Conservation (phyloP, 2,329 filamentous ascomycete species). For the Clonostachys rhizophaga region DNA sequence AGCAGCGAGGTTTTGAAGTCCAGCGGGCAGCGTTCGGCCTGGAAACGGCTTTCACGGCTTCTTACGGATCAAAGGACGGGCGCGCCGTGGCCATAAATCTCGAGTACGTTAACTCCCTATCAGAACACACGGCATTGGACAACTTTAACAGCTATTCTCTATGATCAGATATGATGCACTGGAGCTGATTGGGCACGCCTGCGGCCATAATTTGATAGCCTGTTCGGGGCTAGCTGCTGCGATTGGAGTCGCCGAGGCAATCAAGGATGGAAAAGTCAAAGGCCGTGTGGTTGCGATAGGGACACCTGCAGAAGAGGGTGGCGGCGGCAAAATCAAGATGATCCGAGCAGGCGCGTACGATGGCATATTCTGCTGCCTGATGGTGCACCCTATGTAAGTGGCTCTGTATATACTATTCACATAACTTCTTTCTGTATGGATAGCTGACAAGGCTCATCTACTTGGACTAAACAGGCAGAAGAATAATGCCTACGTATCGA, state of each 20-base stretch:
- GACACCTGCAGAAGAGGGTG: conserved; percentile 35
- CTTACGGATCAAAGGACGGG: conserved; percentile 15
- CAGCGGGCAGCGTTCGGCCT: conserved; percentile 22
- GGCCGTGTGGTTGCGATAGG: conserved; percentile 31
- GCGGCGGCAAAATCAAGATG: conserved; percentile 27
- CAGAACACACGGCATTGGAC: too few relatives aligned
- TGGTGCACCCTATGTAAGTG: conserved; percentile 15
- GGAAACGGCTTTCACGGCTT: conserved; percentile 22
- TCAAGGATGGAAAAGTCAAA: conserved; percentile 15
- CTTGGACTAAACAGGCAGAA: too few relatives aligned
- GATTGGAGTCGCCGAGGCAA: conserved; percentile 22
- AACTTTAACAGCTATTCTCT: too few relatives aligned
- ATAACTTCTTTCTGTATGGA: too few relatives aligned
- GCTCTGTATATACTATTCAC: too few relatives aligned
- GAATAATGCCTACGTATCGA: conserved; percentile 1
- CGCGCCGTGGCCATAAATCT: conserved; percentile 23
- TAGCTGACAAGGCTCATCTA: too few relatives aligned
- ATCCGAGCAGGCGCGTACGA: conserved; percentile 14
- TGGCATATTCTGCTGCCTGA: conserved; percentile 15
- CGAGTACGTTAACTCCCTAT: conserved; percentile 19
- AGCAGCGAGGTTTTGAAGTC: conserved; percentile 11
- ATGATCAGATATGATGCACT: conserved; percentile 26
- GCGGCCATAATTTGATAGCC: conserved; percentile 40
- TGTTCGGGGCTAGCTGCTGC: conserved; percentile 29
- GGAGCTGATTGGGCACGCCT: conserved; percentile 34